Percentiles rank a stretch among this genome's conserved stretches.
phyloP scores from a whole-genome alignment of 495 filamentous ascomycete genomes.

The Lepidopterella palustris region DNA sequence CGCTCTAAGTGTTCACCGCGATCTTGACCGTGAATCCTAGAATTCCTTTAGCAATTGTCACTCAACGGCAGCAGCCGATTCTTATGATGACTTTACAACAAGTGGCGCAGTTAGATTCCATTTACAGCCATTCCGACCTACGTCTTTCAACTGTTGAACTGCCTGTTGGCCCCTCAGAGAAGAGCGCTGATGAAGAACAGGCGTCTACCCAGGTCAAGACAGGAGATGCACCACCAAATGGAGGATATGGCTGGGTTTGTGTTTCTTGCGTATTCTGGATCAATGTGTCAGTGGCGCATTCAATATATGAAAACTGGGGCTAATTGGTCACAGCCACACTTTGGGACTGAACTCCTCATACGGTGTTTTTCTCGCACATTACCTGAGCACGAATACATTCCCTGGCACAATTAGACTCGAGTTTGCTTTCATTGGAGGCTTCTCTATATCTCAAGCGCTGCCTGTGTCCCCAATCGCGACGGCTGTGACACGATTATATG shows the following conservation, averaged over 20 bases:
- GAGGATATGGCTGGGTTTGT: conserved; percentile 47
- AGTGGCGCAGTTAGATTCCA: neutral
- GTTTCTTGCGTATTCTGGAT: conserved; percentile 35
- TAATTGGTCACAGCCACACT: conserved; percentile 30
- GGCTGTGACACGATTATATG: conserved; percentile 32
- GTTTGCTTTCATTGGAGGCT: conserved; percentile 50
- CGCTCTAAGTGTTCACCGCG: no score
- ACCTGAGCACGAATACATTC: conserved; percentile 42
- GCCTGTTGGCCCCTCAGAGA: neutral
- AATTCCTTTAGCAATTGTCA: neutral
- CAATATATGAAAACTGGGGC: neutral
- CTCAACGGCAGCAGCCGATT: neutral
- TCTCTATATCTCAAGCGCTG: conserved; percentile 45
- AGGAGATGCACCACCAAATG: conserved; percentile 38
- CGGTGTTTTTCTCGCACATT: conserved; percentile 48
- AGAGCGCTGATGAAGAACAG: conserved; percentile 13
- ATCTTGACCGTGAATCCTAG: no score
- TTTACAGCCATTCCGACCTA: neutral
- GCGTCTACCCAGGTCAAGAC: neutral
- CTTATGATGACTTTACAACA: neutral
- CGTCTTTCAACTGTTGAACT: neutral
- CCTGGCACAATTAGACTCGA: conserved; percentile 41
- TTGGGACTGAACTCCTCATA: conserved; percentile 44
- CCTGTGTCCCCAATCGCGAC: conserved; percentile 47
- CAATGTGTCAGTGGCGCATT: conserved; percentile 31